These are phyloP conservation scores for Alternaria sp. DNA, from an alignment of 2,329 filamentous ascomycete genomes.

Conservation along the genomic window DNA sequence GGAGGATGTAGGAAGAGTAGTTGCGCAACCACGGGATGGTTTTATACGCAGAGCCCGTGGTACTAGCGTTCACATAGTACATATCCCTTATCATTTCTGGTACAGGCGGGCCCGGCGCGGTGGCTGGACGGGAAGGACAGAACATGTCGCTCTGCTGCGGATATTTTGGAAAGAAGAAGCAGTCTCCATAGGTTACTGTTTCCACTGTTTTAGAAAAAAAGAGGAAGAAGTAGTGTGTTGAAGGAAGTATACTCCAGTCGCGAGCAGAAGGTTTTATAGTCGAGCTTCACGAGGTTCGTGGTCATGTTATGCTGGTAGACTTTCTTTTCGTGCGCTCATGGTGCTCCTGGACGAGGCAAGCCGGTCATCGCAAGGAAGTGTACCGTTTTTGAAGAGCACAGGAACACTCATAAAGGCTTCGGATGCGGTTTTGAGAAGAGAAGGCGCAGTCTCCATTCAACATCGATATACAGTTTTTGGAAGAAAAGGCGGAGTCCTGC, in stretches of 20 bases:
- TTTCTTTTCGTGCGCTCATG: background rate
- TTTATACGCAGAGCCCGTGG: no score
- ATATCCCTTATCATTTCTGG: no score
- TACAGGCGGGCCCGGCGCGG: background rate
- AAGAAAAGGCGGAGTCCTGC: background rate
- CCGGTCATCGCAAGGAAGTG: background rate
- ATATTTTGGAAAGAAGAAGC: background rate
- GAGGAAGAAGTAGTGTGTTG: background rate
- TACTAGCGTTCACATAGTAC: no score
- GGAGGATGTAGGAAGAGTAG: background rate
- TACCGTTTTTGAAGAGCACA: background rate
- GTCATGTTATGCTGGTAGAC: background rate
- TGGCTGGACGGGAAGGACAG: background rate
- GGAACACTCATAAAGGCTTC: background rate
- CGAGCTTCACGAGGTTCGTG: accelerated
- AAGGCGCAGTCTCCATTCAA: background rate
- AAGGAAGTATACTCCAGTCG: background rate
- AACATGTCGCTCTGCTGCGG: accelerated
- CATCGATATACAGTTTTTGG: accelerated
- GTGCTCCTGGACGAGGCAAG: accelerated
- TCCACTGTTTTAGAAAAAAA: background rate
- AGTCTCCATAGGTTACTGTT: background rate
- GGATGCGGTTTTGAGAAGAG: background rate
- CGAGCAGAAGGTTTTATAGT: background rate
- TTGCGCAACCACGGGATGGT: no score